Evolutionary conservation across 306 rosid species (phyloP), one percentile per base, ranked within the genome.

Genomic region (Prunus mira): DNA sequence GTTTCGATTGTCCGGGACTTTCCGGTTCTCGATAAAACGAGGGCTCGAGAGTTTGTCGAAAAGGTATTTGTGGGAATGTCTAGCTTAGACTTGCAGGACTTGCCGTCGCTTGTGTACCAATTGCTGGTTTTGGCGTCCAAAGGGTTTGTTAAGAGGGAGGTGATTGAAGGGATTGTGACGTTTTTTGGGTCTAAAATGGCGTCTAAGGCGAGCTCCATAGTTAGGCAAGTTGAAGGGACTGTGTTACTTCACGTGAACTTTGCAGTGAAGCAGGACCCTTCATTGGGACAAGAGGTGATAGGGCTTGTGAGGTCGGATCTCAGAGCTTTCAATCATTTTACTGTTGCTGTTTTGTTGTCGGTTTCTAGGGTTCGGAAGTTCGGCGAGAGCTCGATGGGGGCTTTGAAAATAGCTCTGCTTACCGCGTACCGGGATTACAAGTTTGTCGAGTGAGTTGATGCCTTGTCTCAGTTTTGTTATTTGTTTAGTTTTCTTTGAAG

Each of bases 141-240:
- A 32, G 84, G 87, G 84, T 80, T 84, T 73, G 67, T 25, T 70
- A 84, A 84, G 77, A 76, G 46, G 74, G 87, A 80, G 69, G 80
- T 80, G 73, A 41, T 84, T 58, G 82, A 84, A 56, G 82, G 84
- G 60, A 77, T 84, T 73, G 78, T 78, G 73, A 38, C 69, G 74
- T 80, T 84, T 81, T 84, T 84, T 18, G 80, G 87, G 76, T 70
- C 68, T 11, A 84, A 68, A 68, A 38, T 61, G 76, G 76, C 62
- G 76, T 41, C 69, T 24, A 84, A 80, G 65, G 25, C 51, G 27
- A 73, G 82, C 71, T 77, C 85, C 18, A 77, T 81, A 5, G 75
- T 78, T 2, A 77, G 78, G 82, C 87, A 84, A 65, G 84, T 84
- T 32, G 87, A 84, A 73, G 87, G 87, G 43, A 84, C 85, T 17